Evolutionary conservation across 805 yeast species (phyloP), one percentile per base, ranked within the genome.

Genomic region (Saturnispora dispora): DNA sequence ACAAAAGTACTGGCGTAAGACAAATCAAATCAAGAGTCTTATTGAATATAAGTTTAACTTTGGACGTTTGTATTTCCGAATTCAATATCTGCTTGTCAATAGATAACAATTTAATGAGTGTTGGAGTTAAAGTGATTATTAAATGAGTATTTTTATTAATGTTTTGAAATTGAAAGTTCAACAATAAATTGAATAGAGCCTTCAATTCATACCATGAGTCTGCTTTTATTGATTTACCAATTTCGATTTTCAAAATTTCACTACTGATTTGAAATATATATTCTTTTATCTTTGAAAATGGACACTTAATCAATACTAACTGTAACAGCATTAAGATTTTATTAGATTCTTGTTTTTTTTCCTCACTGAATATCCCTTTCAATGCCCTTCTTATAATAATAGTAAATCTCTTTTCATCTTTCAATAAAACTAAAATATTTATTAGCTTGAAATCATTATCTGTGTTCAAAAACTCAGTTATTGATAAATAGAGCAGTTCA

Each of bases 11-110:
- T 18, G 56, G 52, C n/a, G 52, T 44, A 22, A 15, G 36, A 45
- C 55, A 55, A 4, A 52, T 36, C 15, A 37, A 17, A 46, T 53
- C 56, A 42, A 55, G 32, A 4, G 52, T 42, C 42, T 25, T 5
- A 32, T 53, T 55, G 9, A 55, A 53, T 13, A 49, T 11, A 28
- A 5, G 13, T 4, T 10, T 13, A 13, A 44, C 20, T 37, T 25
- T 27, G 4, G 33, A 8, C 28, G n/a, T 23, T 43, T 33, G 6
- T 4, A 22, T 42, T 15, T 15, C 22, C n/a, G 20, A 18, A 20
- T n/a, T 11, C 27, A 18, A 25, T 4, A 18, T 28, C 3, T 5
- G 10, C 22, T 37, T 37, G 17, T 18, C 22, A 37, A 37, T 18
- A 9, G 45, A 20, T 18, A 42, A 17, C 17, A 47, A 18, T 15